phyloP scores from a whole-genome alignment of 164 flowering plant species.

The Protea cynaroides region DNA sequence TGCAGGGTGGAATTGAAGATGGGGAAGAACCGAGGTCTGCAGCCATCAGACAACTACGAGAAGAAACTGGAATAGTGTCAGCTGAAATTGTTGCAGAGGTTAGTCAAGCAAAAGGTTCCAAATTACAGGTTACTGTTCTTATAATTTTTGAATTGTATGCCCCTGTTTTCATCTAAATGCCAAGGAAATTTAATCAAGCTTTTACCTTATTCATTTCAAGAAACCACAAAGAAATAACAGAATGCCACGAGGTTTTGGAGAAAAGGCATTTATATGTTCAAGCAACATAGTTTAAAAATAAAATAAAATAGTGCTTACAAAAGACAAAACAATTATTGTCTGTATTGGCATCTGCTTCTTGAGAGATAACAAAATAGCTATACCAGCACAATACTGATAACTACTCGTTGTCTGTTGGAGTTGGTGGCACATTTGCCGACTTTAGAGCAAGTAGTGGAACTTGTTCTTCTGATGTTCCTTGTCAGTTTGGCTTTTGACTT shows the following conservation, averaged over 20 bases:
- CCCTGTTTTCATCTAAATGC: background rate
- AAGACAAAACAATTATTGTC: background rate
- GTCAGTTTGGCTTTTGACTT: background rate
- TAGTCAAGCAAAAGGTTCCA: conserved; percentile 8
- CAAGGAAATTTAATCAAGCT: too few relatives aligned
- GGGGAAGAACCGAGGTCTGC: conserved; percentile 82
- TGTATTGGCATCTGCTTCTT: background rate
- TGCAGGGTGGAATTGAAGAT: conserved; percentile 89
- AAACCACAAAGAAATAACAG: too few relatives aligned
- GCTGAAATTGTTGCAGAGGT: conserved; percentile 88
- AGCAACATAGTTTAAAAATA: too few relatives aligned
- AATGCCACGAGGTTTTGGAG: too few relatives aligned
- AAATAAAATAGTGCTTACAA: background rate
- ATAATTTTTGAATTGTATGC: background rate
- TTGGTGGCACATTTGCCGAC: background rate
- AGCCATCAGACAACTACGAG: conserved; percentile 67
- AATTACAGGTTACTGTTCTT: background rate
- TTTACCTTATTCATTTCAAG: too few relatives aligned
- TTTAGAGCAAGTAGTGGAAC: background rate
- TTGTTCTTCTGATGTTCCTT: too few relatives aligned
- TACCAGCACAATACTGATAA: background rate
- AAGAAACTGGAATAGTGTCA: conserved; percentile 86
- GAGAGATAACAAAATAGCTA: background rate
- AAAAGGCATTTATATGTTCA: too few relatives aligned
- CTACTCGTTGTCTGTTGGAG: background rate